Conservation (phyloP, 371 early-diverging fungal species). For the Mucor indicus region DNA sequence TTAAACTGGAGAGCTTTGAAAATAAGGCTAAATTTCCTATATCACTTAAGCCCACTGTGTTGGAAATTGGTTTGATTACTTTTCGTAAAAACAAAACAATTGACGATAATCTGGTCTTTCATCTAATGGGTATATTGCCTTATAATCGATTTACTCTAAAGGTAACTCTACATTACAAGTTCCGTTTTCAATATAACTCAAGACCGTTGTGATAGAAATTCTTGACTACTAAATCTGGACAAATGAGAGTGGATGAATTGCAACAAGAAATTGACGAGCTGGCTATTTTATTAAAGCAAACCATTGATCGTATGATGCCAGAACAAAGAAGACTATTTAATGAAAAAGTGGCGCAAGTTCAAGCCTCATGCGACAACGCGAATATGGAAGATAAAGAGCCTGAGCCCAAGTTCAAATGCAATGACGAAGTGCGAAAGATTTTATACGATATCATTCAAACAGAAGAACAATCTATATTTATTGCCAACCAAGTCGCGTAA, state of each 20-base stretch:
- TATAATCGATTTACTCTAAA: constrained; percentile 51
- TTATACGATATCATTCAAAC: constrained; percentile 37
- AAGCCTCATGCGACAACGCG: not conserved
- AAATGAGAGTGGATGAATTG: constrained; percentile 31
- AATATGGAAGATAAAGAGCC: constrained; percentile 4
- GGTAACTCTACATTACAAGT: no score
- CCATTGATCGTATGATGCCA: constrained; percentile 38
- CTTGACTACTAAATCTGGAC: constrained; percentile 38
- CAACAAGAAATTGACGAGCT: constrained; percentile 36
- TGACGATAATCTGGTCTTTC: constrained; percentile 41
- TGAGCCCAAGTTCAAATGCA: constrained; percentile 28
- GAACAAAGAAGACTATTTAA: constrained; percentile 26
- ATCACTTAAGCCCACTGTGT: constrained; percentile 38
- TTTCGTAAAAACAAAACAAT: constrained; percentile 31
- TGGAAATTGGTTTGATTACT: constrained; percentile 40
- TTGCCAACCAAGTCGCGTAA: constrained; percentile 40
- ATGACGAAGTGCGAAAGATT: constrained; percentile 29
- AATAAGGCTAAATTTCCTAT: constrained; percentile 48
- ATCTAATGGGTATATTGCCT: constrained; percentile 50
- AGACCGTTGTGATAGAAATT: constrained; percentile 27
- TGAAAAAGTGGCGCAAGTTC: constrained; percentile 21
- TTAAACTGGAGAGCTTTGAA: constrained; percentile 28
- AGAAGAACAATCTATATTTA: constrained; percentile 22
- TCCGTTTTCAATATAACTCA: not conserved
- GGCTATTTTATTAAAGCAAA: constrained; percentile 21